Base-by-base conservation (phyloP, 352 stramenopile genomes). In the Phytopythium montanum region DNA sequence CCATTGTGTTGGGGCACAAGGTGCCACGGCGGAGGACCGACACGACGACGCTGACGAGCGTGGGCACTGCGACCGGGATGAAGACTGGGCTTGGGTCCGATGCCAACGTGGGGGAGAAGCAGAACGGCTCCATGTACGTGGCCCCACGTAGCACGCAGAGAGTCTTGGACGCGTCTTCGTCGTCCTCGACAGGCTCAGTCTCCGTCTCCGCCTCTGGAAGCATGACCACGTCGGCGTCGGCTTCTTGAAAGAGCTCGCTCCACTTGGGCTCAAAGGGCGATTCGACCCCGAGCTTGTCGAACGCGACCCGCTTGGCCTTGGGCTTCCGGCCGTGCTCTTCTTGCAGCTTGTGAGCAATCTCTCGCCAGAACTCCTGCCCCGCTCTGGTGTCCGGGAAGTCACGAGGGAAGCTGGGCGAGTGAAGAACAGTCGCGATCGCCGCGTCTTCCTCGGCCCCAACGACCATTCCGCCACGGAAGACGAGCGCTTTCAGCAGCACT, bases 351-450 rank as follows among this genome's bases (percentile, higher is more conserved):
- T 56, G 25, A 0, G 70, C 69, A 39, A 68, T 53, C 7, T 64
- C 31, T 23, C 79, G 52, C 86, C 86, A 95, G 61, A 84, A 88
- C n/a, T 28, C 39, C 28, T 70, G 59, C 10, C 86, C 80, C 38
- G 80, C 69, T 25, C 72, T 54, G 1, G 86, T 85, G 49, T 94
- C 86, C 0, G 86, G 86, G 44, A 79, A 95, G 64, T 95, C 86
- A 7, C 79, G 65, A 8, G 86, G 86, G 65, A 94, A 95, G 48
- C 83, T 93, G 64, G 73, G 59, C 55, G 66, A 50, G 54, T 85
- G 56, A n/a, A 83, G 52, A 12, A 85, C 72, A 0, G 86, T 90
- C 16, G 55, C 65, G 4, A 92, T 23, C 28, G 86, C 80, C 29
- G 79, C 72, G 12, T 87, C 65, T 66, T 95, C 86, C 26, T 90